A percentile compares a stretch with the other conserved stretches of the same genome.
These are phyloP conservation scores for Nemophila menziesii DNA, from an alignment of 257 asterid species.

Conservation along the genomic window DNA sequence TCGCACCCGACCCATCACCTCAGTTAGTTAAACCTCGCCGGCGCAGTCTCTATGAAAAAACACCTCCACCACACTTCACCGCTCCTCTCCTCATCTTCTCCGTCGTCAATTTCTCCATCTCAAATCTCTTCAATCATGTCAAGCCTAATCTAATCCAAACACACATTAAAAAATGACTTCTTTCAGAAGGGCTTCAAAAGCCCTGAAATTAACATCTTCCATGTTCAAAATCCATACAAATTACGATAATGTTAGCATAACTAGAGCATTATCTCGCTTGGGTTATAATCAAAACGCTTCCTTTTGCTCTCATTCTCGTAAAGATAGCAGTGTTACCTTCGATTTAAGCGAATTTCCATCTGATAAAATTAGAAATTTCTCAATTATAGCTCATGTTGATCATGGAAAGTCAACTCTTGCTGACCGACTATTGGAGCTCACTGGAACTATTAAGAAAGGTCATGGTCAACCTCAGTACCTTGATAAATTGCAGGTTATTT, in stretches of 20 bases:
- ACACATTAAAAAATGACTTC: conserved; percentile 28
- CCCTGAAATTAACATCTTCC: conserved; percentile 23
- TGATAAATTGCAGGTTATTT: conserved; percentile 78
- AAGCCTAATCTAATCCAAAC: conserved; percentile 21
- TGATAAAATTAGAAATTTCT: conserved; percentile 81
- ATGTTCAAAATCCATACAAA: conserved; percentile 4
- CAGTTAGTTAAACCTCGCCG: conserved; percentile 5
- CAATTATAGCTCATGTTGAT: conserved; percentile 95
- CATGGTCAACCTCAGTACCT: conserved; percentile 97
- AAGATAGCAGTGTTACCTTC: conserved; percentile 28
- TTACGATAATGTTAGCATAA: not conserved
- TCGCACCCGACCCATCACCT: not conserved
- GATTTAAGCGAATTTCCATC: conserved; percentile 63
- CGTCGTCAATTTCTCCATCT: not conserved
- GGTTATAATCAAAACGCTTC: conserved; percentile 42
- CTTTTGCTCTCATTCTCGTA: conserved; percentile 61
- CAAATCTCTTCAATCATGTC: not conserved
- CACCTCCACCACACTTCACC: not conserved
- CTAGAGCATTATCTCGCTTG: conserved; percentile 5
- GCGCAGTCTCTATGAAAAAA: not conserved
- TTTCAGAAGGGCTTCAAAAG: conserved; percentile 32
- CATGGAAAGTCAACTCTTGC: conserved; percentile 98
- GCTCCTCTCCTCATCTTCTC: not conserved
- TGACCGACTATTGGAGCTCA: conserved; percentile 93
- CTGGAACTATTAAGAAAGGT: conserved; percentile 88